Evolutionary conservation across 1,284 basidiomycete species (phyloP), one percentile per base, ranked within the genome.

Genomic region (Sanghuangporus baumii): DNA sequence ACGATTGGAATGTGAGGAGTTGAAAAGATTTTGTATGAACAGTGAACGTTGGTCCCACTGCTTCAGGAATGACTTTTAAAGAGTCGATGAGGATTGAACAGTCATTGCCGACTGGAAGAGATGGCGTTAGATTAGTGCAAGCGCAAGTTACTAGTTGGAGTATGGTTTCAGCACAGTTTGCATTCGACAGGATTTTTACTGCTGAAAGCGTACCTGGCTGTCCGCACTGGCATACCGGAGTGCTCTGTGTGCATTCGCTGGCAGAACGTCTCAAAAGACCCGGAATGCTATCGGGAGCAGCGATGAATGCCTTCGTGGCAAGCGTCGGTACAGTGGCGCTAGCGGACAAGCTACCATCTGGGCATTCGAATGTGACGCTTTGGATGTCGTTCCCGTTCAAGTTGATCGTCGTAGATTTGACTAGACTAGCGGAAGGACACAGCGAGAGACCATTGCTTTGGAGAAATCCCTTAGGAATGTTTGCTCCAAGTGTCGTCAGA

Each of bases 141-240:
- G 31, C 12, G 31, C 52, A 54, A 6, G 52, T 36, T 11, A 34
- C 52, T 54, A 31, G 26, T 31, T 31, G 26, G 26, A 31, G 26
- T 31, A 31, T 31, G 26, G 26, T 31, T 31, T 31, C 26, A 31
- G 26, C 26, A 31, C 26, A 31, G 26, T 5, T 31, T 31, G 26
- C 26, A 31, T 31, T 31, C 26, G 26, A 31, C 2, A 31, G 26
- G 26, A 31, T 31, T 31, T 2, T 31, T 31, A 31, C 3, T 31
- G 26, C 2, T 31, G 2, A 66, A 31, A 31, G 26, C 68, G 61
- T 36, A 71, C 69, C 67, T 55, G 67, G 56, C 40, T 65, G 60
- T 48, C 65, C 67, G 66, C 71, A 69, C 36, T 64, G 63, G 50
- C 63, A 64, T 51, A 60, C 59, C 6, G 62, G 62, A 7, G 58